Evolutionary conservation across 192 early-diverging fungal species (phyloP).

Genomic region (Coemansia sp.): DNA sequence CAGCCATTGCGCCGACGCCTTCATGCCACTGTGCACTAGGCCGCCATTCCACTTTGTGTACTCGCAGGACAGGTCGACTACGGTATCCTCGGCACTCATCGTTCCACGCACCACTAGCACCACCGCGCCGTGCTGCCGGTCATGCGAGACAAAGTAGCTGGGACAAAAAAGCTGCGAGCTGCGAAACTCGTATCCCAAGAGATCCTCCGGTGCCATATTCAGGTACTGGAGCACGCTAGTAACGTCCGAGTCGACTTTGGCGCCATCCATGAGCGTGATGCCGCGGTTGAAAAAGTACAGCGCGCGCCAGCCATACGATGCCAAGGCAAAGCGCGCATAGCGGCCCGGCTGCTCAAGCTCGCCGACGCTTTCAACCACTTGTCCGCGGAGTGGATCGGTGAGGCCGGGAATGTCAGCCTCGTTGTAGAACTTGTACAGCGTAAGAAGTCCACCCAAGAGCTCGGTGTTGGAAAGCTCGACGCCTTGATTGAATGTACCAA

Average conservation of each 20-base stretch:
- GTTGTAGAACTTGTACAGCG: slow-evolving; percentile 68
- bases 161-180: slow-evolving; percentile 68
- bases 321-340: slow-evolving; percentile 62
- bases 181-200: slow-evolving; percentile 70
- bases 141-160: slow-evolving; percentile 71
- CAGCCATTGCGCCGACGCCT: slow-evolving; percentile 75
- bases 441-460: slow-evolving; percentile 64
- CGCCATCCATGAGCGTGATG: slow-evolving; percentile 67
- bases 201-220: slow-evolving; percentile 62
- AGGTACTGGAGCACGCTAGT: slow-evolving; percentile 67
- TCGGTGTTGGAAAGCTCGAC: slow-evolving; percentile 69
- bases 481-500: slow-evolving; percentile 64
- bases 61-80: slow-evolving; percentile 77
- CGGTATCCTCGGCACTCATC: slow-evolving; percentile 73
- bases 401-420: slow-evolving; percentile 47
- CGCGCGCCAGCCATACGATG: slow-evolving; percentile 74
- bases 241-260: slow-evolving; percentile 67
- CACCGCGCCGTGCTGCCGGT: slow-evolving; percentile 64
- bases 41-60: slow-evolving; percentile 80
- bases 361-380: slow-evolving; percentile 34
- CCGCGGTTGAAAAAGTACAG: slow-evolving; percentile 75
- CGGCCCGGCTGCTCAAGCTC: slow-evolving; percentile 59
- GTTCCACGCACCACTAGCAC: slow-evolving; percentile 72
- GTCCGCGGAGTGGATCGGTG: slow-evolving; percentile 36
- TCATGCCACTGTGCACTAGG: slow-evolving; percentile 75